These are phyloP conservation scores for Daldinia eschscholtzii DNA, from an alignment of 2,329 filamentous ascomycete species.

Conservation along the genomic window DNA sequence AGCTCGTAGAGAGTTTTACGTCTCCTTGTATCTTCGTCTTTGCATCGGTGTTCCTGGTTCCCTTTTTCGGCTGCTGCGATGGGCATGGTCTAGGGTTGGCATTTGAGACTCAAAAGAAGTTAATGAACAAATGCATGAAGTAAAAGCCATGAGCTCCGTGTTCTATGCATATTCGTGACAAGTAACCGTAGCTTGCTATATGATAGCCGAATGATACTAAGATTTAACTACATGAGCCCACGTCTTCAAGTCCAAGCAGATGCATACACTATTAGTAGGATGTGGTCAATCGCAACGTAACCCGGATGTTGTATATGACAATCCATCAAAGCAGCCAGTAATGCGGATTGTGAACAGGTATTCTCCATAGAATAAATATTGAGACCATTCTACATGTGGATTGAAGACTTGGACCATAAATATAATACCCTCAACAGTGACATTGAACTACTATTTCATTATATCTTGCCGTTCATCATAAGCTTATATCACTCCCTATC, in stretches of 20 bases:
- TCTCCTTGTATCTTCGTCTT: constrained; percentile 63
- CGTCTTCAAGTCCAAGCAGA: not conserved
- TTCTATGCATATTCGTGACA: constrained; percentile 12
- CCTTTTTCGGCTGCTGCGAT: constrained; percentile 54
- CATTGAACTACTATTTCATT: no score
- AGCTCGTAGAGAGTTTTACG: constrained; percentile 56
- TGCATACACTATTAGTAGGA: not conserved
- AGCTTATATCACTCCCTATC: no score
- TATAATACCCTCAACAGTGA: no score
- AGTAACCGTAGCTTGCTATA: constrained; percentile 3
- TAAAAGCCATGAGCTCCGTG: constrained; percentile 44
- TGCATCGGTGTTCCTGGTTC: constrained; percentile 69
- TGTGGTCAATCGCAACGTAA: no score
- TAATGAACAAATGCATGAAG: constrained; percentile 55
- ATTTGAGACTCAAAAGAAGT: constrained; percentile 51
- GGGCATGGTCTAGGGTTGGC: constrained; percentile 52
- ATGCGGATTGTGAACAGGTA: no score
- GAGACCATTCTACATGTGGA: not conserved
- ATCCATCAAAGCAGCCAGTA: no score
- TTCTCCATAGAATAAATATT: no score
- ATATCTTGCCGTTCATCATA: no score
- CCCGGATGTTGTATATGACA: no score
- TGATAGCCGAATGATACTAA: not conserved
- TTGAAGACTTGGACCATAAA: not conserved
- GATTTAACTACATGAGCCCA: not conserved